Conservation (phyloP, 2,329 filamentous ascomycete species). For the Trichoderma sp. region DNA sequence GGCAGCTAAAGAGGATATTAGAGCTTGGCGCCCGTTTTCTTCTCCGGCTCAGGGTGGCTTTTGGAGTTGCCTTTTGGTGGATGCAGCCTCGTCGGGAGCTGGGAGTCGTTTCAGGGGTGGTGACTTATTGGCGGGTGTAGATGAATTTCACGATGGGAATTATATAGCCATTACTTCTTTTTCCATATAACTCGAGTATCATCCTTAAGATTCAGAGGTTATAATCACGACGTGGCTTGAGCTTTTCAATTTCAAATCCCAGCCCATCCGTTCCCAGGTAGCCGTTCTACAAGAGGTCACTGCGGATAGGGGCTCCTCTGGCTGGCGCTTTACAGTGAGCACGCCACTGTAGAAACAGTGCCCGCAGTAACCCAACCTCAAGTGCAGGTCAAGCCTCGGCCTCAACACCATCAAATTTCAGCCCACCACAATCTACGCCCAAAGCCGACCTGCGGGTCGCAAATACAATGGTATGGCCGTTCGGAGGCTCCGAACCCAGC, state of each 20-base stretch:
- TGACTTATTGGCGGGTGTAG: conserved; percentile 13
- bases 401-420: background rate
- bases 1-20: conserved; percentile 37
- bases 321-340: background rate
- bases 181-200: background rate
- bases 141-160: conserved; percentile 23
- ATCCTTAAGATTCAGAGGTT: background rate
- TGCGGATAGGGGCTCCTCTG: background rate
- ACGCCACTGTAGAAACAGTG: conserved; percentile 12
- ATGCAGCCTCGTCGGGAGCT: conserved; percentile 1
- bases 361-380: background rate
- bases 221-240: background rate
- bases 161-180: conserved; percentile 14
- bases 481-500: conserved; percentile 38
- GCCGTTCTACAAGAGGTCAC: background rate
- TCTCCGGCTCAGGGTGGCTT: conserved; percentile 20
- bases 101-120: conserved; percentile 1
- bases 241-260: background rate
- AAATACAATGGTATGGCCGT: conserved; percentile 48
- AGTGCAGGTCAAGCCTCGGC: too few species aligned
- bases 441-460: conserved; percentile 37
- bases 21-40: conserved; percentile 23
- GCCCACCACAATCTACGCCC: conserved; percentile 8
- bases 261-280: background rate
- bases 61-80: conserved; percentile 7